These are phyloP conservation scores for Coprinopsis cinerea DNA, from an alignment of 768 basidiomycete genomes.

Conservation along the genomic window DNA sequence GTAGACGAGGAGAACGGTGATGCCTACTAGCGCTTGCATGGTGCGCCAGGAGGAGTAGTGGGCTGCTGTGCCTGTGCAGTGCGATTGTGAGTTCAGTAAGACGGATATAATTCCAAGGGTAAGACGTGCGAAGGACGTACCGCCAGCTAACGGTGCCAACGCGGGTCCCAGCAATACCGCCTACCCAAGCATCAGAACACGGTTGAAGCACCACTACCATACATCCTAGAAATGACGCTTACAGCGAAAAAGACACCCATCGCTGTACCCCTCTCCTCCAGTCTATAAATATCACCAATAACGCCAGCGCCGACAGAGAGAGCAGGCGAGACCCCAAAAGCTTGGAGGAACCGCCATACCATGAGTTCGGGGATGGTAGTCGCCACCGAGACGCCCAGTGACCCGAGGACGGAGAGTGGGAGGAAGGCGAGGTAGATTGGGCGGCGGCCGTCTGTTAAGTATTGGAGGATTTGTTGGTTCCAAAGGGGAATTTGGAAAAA, in stretches of 20 bases:
- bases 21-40: conserved; percentile 44
- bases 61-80: conserved; percentile 8
- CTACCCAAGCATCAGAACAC: conserved; percentile 20
- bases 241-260: conserved; percentile 58
- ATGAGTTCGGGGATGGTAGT: conserved; percentile 41
- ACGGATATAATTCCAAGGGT: background rate
- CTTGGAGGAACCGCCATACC: conserved; percentile 60
- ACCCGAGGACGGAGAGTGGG: conserved; percentile 54
- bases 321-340: conserved; percentile 55
- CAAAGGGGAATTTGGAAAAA: background rate
- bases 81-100: background rate
- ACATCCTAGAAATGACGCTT: conserved; percentile 9
- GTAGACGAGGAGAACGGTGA: conserved; percentile 35
- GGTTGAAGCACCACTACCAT: background rate
- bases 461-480: no score
- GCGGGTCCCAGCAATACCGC: conserved; percentile 54
- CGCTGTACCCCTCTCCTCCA: conserved; percentile 55
- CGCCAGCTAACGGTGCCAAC: conserved; percentile 53
- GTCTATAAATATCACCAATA: conserved; percentile 60
- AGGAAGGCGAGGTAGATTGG: conserved; percentile 53
- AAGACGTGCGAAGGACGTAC: conserved; percentile 19
- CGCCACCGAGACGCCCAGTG: conserved; percentile 52
- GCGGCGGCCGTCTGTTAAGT: conserved; percentile 68
- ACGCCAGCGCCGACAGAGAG: conserved; percentile 52
- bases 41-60: conserved; percentile 52